These are phyloP conservation scores for Rutidosis leptorrhynchoides DNA, from an alignment of 129 eudicot genomes.

Conservation along the genomic window DNA sequence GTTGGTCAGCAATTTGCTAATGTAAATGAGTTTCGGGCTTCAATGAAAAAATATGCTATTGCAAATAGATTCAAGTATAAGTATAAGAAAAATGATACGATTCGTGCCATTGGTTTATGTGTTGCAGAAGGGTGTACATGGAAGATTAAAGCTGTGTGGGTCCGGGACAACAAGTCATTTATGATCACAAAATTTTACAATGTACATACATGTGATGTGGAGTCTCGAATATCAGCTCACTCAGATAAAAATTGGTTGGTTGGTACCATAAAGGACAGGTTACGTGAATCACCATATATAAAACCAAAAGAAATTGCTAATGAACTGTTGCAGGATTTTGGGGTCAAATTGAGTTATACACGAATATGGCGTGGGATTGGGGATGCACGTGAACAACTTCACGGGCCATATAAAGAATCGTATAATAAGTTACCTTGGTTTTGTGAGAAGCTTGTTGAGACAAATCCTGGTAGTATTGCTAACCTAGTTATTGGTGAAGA, in stretches of 20 bases:
- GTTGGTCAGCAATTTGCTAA: slow-evolving; percentile 64
- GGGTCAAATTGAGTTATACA: slow-evolving; percentile 50
- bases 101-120: slow-evolving; percentile 57
- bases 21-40: slow-evolving; percentile 63
- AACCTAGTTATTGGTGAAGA: slow-evolving; percentile 47
- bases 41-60: slow-evolving; percentile 59
- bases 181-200: slow-evolving; percentile 50
- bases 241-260: slow-evolving; percentile 64
- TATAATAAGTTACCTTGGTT: slow-evolving; percentile 63
- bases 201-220: slow-evolving; percentile 58
- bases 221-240: slow-evolving; percentile 54
- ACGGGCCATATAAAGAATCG: slow-evolving; percentile 57
- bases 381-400: slow-evolving; percentile 62
- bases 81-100: slow-evolving; percentile 54
- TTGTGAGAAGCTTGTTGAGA: slow-evolving; percentile 48
- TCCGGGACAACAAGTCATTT: slow-evolving; percentile 46
- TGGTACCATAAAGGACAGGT: slow-evolving; percentile 58
- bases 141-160: slow-evolving; percentile 63
- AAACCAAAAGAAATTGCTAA: slow-evolving; percentile 64
- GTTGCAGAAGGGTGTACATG: slow-evolving; percentile 68
- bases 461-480: slow-evolving; percentile 62
- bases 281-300: slow-evolving; percentile 57
- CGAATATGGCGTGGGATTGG: slow-evolving; percentile 59
- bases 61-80: slow-evolving; percentile 61
- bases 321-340: slow-evolving; percentile 52